Base-by-base conservation (phyloP, 2,329 filamentous ascomycete species). In the Ophiostoma piceae region DNA sequence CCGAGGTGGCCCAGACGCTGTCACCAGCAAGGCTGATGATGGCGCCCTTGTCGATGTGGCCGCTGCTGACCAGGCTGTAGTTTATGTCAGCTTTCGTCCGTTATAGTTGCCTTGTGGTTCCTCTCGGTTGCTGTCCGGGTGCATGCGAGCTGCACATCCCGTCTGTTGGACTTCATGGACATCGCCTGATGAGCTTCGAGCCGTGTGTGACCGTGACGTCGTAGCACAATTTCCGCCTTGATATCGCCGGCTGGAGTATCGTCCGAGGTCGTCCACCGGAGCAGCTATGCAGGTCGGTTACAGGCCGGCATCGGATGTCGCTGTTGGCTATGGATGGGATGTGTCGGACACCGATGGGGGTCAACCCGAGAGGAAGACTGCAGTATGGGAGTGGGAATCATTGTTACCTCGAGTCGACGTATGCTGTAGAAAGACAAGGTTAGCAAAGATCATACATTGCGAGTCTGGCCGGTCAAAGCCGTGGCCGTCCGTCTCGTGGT, bases 1-100 rank as follows among this genome's bases (percentile, higher is more conserved):
- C 29, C 37, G 88, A 88, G 60, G 84, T 79, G 72, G 92, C 92
- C 92, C 92, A 96, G 76, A 87, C 85, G 78, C 89, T 92, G 81
- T 91, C 91, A 76, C 92, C 92, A 75, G 90, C 90, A 74, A 82
- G 82, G 80, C 90, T 93, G 84, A 95, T 88, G 79, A 97, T 93
- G 78, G 91, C 91, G 76, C 86, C 93, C 83, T 92, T 90, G 83
- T 95, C 90, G 77, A 96, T 81, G 79, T 94, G 89, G 77, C 89
- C 89, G 76, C 85, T 89, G 82, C 85, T 90, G 77, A 96, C 86
- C 76, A 97, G 88, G 86, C 92, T 96, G 78, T 75, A 73, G 67
- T 39, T 51, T 6, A n/a, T 65, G 32, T 39, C 29, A 51, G 64
- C 64, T 43, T 11, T 43, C 32, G 19, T 65, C 32, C 60, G 12